phyloP scores from a whole-genome alignment of 1,139 yeast species.

The Yamadazyma friedrichii region DNA sequence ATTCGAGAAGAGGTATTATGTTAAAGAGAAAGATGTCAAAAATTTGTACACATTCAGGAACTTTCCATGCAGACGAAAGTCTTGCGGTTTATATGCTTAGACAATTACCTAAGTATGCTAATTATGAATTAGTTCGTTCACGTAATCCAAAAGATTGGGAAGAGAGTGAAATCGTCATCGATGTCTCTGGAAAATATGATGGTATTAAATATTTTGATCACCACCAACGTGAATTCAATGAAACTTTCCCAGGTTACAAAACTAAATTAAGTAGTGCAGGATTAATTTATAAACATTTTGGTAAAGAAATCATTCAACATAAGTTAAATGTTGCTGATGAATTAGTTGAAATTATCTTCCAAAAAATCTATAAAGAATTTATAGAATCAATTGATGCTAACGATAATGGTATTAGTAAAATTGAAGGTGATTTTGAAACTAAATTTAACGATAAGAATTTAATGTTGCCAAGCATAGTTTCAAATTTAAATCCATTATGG shows the following conservation, averaged over 20 bases:
- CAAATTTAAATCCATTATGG: conserved; percentile 86
- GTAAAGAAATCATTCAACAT: conserved; percentile 67
- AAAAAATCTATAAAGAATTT: conserved; percentile 78
- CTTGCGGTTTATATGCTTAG: conserved; percentile 87
- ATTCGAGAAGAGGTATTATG: too few species aligned
- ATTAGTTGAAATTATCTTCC: conserved; percentile 60
- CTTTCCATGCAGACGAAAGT: conserved; percentile 98
- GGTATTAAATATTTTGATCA: conserved; percentile 88
- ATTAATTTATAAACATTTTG: conserved; percentile 87
- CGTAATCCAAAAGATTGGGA: conserved; percentile 85
- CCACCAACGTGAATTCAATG: conserved; percentile 72
- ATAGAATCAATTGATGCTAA: conserved; percentile 93
- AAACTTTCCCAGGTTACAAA: conserved; percentile 34
- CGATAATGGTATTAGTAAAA: conserved; percentile 88
- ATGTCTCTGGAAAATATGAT: conserved; percentile 93
- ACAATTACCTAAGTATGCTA: conserved; percentile 64
- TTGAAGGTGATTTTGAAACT: conserved; percentile 37
- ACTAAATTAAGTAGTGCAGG: conserved; percentile 96
- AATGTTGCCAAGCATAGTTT: conserved; percentile 73
- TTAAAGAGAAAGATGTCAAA: conserved; percentile 26
- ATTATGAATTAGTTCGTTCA: conserved; percentile 74
- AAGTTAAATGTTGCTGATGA: conserved; percentile 35
- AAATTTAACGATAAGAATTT: conserved; percentile 44
- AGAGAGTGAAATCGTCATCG: conserved; percentile 86
- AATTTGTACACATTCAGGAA: conserved; percentile 92